These are phyloP conservation scores for Dothideomycetidae sp. DNA, from an alignment of 2,329 filamentous ascomycete genomes.

Conservation along the genomic window DNA sequence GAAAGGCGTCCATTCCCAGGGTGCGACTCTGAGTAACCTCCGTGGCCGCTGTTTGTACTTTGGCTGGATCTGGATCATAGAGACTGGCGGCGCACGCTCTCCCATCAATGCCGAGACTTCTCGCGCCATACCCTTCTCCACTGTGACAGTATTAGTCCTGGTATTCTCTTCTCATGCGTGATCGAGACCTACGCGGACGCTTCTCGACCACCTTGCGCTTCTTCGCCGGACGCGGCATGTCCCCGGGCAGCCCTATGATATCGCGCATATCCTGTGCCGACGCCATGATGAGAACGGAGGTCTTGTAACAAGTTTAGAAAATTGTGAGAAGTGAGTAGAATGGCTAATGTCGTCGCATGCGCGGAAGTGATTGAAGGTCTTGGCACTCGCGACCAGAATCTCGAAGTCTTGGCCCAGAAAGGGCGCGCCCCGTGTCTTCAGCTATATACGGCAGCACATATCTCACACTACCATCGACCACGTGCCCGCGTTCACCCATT, in stretches of 20 bases:
- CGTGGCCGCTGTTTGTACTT: conserved; percentile 38
- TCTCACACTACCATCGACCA: conserved; percentile 3
- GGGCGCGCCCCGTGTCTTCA: conserved; percentile 9
- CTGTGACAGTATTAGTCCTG: conserved; percentile 7
- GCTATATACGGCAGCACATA: not conserved
- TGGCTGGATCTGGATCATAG: conserved; percentile 34
- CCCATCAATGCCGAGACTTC: conserved; percentile 38
- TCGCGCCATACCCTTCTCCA: conserved; percentile 32
- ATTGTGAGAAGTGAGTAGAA: conserved; percentile 2
- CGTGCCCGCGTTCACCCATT: conserved; percentile 2
- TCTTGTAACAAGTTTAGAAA: not conserved
- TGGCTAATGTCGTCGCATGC: not conserved
- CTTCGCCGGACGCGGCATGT: conserved; percentile 50
- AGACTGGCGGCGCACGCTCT: conserved; percentile 37
- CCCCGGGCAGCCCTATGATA: conserved; percentile 62
- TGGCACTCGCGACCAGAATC: too few relatives aligned
- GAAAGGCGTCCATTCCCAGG: conserved; percentile 48
- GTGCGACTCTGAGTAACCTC: conserved; percentile 29
- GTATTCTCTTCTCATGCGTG: not conserved
- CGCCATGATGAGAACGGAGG: conserved; percentile 10
- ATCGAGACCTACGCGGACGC: conserved; percentile 33
- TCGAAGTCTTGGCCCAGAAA: conserved; percentile 6
- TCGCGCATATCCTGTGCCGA: conserved; percentile 57
- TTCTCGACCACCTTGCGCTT: conserved; percentile 56
- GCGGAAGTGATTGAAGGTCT: conserved; percentile 2